phyloP scores from a whole-genome alignment of 1,284 basidiomycete genomes.

The Porogramme epimiltina region DNA sequence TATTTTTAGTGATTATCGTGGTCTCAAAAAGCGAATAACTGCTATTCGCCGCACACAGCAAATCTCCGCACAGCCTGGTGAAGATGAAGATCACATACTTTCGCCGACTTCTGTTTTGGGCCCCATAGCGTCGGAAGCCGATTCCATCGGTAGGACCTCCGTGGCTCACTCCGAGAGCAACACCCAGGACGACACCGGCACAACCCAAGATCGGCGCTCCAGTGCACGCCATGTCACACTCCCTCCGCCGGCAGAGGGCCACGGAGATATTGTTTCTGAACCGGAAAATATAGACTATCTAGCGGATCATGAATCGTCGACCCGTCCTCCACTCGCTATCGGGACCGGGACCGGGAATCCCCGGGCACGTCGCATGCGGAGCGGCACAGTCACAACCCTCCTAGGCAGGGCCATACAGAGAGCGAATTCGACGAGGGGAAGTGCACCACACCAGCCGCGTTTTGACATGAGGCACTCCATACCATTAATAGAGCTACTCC shows the following conservation, averaged over 20 bases:
- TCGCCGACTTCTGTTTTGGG: neutral
- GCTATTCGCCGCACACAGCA: slow-evolving; percentile 52
- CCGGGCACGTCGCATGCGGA: slow-evolving; percentile 13
- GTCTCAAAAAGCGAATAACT: slow-evolving; percentile 68
- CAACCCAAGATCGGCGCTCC: too few relatives aligned
- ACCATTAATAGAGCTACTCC: slow-evolving; percentile 53
- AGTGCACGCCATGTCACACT: too few relatives aligned
- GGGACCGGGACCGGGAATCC: neutral
- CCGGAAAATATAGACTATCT: neutral
- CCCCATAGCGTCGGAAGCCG: too few relatives aligned
- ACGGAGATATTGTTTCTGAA: neutral
- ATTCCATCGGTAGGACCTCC: too few relatives aligned
- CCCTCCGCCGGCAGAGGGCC: too few relatives aligned
- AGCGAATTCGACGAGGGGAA: slow-evolving; percentile 12
- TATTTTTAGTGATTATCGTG: slow-evolving; percentile 63
- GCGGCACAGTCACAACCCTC: slow-evolving; percentile 10
- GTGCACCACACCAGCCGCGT: slow-evolving; percentile 1
- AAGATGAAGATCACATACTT: slow-evolving; percentile 10
- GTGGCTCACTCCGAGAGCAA: too few relatives aligned
- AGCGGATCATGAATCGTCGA: neutral
- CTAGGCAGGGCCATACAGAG: slow-evolving; percentile 14
- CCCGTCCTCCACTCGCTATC: neutral
- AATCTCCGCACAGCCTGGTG: slow-evolving; percentile 12
- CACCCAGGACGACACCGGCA: too few relatives aligned
- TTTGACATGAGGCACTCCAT: slow-evolving; percentile 25